phyloP scores from a whole-genome alignment of 306 rosid genomes.

The Acacia confusa region DNA sequence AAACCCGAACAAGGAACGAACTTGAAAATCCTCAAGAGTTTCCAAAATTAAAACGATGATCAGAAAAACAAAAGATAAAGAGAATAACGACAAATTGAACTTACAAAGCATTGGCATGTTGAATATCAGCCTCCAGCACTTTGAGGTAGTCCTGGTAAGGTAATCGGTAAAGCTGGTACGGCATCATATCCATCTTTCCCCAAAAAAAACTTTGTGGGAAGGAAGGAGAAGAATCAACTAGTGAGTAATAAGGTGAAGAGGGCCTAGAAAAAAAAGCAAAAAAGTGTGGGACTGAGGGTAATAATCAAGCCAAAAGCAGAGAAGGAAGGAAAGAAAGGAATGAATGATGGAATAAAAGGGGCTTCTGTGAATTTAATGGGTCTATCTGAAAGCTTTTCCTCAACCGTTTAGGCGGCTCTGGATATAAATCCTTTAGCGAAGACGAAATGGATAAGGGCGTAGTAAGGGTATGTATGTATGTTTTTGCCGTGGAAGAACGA shows the following conservation, averaged over 20 bases:
- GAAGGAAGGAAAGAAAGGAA: not conserved
- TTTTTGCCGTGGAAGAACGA: conserved; percentile 28
- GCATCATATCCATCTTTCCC: conserved; percentile 57
- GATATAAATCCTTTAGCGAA: conserved; percentile 19
- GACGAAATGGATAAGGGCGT: conserved; percentile 27
- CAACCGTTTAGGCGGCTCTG: conserved; percentile 20
- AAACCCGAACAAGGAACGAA: not conserved
- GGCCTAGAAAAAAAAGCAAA: not conserved
- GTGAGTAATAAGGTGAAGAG: not conserved
- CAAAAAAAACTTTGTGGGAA: not conserved
- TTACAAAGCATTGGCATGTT: conserved; percentile 90
- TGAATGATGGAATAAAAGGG: conserved; percentile 12
- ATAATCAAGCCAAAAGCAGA: conserved; percentile 21
- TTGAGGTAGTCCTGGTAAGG: conserved; percentile 76
- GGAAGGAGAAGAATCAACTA: conserved; percentile 14
- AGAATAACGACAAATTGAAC: conserved; percentile 23
- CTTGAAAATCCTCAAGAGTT: not conserved
- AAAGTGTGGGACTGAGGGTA: not conserved
- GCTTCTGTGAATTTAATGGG: not conserved
- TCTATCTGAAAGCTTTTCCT: not conserved
- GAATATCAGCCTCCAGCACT: conserved; percentile 86
- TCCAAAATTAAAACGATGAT: not conserved
- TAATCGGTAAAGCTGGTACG: conserved; percentile 67
- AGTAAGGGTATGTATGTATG: conserved; percentile 1
- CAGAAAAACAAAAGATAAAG: not conserved